A percentile compares a stretch with the other conserved stretches of the same genome.
These are phyloP conservation scores for Helianthus annuus DNA, from an alignment of 129 eudicot genomes.

Conservation along the genomic window HanXRQr2.0-SUNRISE NC_035438.2:21058865-21059364, in stretches of 20 bases:
- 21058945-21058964: slow-evolving; percentile 87
- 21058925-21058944: slow-evolving; percentile 85
- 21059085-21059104: no score
- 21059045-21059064: no score
- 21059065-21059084: no score
- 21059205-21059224: slow-evolving; percentile 51
- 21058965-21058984: slow-evolving; percentile 62
- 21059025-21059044: background rate
- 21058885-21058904: slow-evolving; percentile 91
- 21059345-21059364: slow-evolving; percentile 42
- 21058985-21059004: slow-evolving; percentile 10
- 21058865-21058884: slow-evolving; percentile 73
- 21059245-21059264: slow-evolving; percentile 72
- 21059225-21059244: slow-evolving; percentile 46
- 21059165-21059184: slow-evolving; percentile 71
- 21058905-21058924: slow-evolving; percentile 77
- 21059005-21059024: slow-evolving; percentile 17
- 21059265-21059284: slow-evolving; percentile 77
- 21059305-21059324: slow-evolving; percentile 92
- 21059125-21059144: background rate
- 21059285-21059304: slow-evolving; percentile 83
- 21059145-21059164: slow-evolving; percentile 21
- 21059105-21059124: no score
- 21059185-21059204: slow-evolving; percentile 79
- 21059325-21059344: slow-evolving; percentile 61